Evolutionary conservation across 2,329 filamentous ascomycete genomes (phyloP).

Genomic region (Hymenotorrendiella dingleyae): DNA sequence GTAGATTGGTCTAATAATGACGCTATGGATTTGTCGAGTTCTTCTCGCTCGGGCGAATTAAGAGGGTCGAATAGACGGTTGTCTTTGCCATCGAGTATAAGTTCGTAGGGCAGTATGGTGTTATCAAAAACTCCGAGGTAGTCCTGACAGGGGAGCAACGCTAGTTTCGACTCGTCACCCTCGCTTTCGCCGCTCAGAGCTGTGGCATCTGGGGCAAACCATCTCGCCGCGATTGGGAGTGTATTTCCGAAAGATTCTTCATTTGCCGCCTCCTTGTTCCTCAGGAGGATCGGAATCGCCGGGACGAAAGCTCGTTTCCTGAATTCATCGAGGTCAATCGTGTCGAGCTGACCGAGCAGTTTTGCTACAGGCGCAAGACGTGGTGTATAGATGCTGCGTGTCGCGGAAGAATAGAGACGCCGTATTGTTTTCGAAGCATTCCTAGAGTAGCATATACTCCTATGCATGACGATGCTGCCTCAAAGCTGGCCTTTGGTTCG

Average conservation of each 20-base stretch:
- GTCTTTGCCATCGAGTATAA: constrained; percentile 31
- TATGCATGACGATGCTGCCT: no score
- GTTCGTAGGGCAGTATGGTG: constrained; percentile 52
- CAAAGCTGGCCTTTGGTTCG: no score
- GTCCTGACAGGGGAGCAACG: no score
- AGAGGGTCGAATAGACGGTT: background rate
- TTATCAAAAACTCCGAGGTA: constrained; percentile 36
- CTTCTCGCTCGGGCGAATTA: background rate
- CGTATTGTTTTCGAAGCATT: no score
- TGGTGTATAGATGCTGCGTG: no score
- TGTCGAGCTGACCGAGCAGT: constrained; percentile 10
- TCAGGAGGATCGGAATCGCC: constrained; percentile 47
- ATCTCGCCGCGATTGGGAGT: constrained; percentile 50
- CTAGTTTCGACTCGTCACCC: no score
- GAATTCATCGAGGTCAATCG: constrained; percentile 41
- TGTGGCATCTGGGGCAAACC: constrained; percentile 42
- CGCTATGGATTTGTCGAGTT: background rate
- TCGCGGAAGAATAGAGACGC: no score
- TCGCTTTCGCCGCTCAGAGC: constrained; percentile 16
- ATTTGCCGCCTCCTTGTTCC: constrained; percentile 21
- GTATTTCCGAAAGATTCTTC: background rate
- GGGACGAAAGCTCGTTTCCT: constrained; percentile 45
- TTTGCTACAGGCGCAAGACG: no score
- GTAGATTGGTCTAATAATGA: constrained; percentile 3
- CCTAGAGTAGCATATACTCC: no score